Conservation (phyloP, 768 basidiomycete species). For the Amanita jacksonii region DNA sequence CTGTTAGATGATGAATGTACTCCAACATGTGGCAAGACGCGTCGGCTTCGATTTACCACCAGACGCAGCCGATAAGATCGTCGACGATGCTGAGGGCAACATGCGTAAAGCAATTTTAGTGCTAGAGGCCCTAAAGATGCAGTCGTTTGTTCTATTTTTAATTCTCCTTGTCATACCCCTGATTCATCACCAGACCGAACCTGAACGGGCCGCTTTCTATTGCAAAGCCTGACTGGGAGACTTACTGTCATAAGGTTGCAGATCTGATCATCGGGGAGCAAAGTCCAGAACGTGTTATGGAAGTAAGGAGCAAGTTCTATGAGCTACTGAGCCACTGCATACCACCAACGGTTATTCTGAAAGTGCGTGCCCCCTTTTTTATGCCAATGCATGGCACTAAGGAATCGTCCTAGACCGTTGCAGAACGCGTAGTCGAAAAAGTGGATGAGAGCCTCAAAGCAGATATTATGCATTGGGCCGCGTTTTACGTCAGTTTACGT, state of each 20-base stretch:
- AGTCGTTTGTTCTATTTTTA: constrained; percentile 75
- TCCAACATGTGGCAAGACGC: constrained; percentile 69
- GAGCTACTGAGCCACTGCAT: constrained; percentile 96
- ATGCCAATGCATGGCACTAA: neutral
- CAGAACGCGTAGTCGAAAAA: constrained; percentile 75
- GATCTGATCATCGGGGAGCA: constrained; percentile 88
- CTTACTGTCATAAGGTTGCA: constrained; percentile 87
- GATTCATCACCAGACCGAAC: constrained; percentile 50
- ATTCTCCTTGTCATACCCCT: neutral
- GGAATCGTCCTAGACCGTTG: constrained; percentile 59
- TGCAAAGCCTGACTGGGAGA: constrained; percentile 99
- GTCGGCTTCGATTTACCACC: constrained; percentile 77
- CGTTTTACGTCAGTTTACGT: constrained; percentile 68
- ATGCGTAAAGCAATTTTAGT: constrained; percentile 91
- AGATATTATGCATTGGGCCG: constrained; percentile 97
- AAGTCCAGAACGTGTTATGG: constrained; percentile 80
- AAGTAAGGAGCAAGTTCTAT: constrained; percentile 88
- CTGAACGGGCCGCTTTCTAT: constrained; percentile 70
- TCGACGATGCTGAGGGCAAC: constrained; percentile 79
- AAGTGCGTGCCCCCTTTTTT: constrained; percentile 36
- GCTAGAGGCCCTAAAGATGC: constrained; percentile 94
- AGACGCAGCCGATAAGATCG: constrained; percentile 66
- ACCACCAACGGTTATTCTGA: constrained; percentile 84
- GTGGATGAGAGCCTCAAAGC: constrained; percentile 88
- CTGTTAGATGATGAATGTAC: constrained; percentile 68